A percentile compares a stretch with the other conserved stretches of the same genome.
Evolutionary conservation across 2,329 filamentous ascomycete species (phyloP).

Genomic region (Aspergillus aculeatinus): DNA sequence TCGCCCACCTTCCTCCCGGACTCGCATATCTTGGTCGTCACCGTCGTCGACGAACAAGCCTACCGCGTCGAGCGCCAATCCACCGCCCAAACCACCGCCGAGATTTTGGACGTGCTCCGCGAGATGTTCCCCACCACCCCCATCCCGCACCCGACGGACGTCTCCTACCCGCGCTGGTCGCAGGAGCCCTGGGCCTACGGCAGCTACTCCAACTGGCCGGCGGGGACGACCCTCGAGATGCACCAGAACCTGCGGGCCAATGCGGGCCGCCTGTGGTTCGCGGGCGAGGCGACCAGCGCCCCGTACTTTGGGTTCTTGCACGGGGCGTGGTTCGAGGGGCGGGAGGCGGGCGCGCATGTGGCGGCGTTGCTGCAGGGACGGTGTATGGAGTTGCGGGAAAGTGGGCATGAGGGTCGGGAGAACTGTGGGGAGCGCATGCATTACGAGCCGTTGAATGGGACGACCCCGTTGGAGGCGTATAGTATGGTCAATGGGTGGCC

Average conservation of each 20-base stretch:
- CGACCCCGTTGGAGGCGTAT: conserved; percentile 30
- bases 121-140: conserved; percentile 60
- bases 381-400: conserved; percentile 16
- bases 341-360: conserved; percentile 42
- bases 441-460: conserved; percentile 32
- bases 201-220: conserved; percentile 68
- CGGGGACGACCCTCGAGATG: conserved; percentile 61
- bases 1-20: conserved; percentile 58
- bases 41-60: conserved; percentile 57
- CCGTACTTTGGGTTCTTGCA: conserved; percentile 68
- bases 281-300: conserved; percentile 63
- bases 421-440: conserved; percentile 23
- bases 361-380: conserved; percentile 25
- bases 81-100: conserved; percentile 56
- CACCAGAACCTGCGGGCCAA: conserved; percentile 70
- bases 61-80: conserved; percentile 60
- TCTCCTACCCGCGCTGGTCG: conserved; percentile 63
- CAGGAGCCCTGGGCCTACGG: conserved; percentile 54
- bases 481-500: conserved; percentile 31
- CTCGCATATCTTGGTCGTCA: conserved; percentile 66
- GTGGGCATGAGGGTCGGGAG: conserved; percentile 1
- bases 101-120: conserved; percentile 58
- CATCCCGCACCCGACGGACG: conserved; percentile 60
- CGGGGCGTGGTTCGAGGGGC: conserved; percentile 60
- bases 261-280: conserved; percentile 61